A percentile compares a stretch with the other conserved stretches of the same genome.
Evolutionary conservation across 2,329 filamentous ascomycete species (phyloP).

Genomic region (Claviceps sp.): DNA sequence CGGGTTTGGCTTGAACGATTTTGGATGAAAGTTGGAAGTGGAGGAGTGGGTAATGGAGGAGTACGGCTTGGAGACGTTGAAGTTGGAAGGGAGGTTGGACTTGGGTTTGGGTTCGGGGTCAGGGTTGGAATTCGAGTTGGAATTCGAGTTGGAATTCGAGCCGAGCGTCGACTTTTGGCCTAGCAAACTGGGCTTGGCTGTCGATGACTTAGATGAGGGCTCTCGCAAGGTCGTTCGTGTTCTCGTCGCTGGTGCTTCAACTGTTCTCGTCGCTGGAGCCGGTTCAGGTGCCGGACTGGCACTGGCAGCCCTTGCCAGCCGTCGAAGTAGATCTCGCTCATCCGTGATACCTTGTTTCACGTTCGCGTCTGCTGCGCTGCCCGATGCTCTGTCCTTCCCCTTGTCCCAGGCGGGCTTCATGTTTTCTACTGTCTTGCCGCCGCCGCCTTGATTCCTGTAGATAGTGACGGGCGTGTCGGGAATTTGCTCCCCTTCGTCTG

Average conservation of each 20-base stretch:
- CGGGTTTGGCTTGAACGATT: not conserved
- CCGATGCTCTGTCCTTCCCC: not conserved
- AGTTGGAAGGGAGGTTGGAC: not conserved
- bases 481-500: conserved; percentile 17
- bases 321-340: conserved; percentile 35
- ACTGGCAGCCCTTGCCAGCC: conserved; percentile 33
- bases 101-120: not conserved
- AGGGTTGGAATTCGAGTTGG: not conserved
- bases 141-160: not conserved
- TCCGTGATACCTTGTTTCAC: not conserved
- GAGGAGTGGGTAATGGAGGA: no score
- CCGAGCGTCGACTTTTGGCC: conserved; percentile 6
- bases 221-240: conserved; percentile 5
- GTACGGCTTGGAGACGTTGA: not conserved
- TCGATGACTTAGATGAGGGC: not conserved
- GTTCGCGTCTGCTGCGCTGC: not conserved
- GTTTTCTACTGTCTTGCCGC: conserved; percentile 5
- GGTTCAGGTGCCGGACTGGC: conserved; percentile 25
- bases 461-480: conserved; percentile 28
- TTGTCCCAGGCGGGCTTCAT: not conserved
- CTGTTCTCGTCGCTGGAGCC: not conserved
- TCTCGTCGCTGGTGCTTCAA: conserved; percentile 6
- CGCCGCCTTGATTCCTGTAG: conserved; percentile 16
- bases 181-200: conserved; percentile 7
- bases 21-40: not conserved